A percentile compares a stretch with the other conserved stretches of the same genome.
Conservation (phyloP, 2,329 filamentous ascomycete species). For the Fusarium foetens region DNA sequence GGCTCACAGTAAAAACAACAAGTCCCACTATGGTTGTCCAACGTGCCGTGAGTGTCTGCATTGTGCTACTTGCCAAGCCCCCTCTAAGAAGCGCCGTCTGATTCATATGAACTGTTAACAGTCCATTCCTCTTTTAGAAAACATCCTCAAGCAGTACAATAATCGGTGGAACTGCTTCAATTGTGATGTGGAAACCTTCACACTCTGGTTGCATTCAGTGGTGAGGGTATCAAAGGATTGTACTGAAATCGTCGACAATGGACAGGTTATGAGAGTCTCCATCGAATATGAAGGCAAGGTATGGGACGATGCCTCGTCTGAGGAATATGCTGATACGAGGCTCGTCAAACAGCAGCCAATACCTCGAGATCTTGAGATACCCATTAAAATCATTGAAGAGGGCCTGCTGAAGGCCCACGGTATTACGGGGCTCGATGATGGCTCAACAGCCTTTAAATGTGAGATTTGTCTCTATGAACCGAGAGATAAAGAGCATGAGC, state of each 20-base stretch:
- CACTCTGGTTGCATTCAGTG: neutral
- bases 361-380: neutral
- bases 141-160: neutral
- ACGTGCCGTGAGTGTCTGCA: neutral
- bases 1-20: neutral
- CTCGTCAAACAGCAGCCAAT: neutral
- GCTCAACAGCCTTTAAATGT: neutral
- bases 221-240: neutral
- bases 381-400: accelerated
- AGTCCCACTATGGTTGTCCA: accelerated
- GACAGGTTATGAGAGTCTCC: neutral
- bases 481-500: too few species aligned
- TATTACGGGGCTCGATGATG: neutral
- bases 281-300: neutral
- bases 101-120: neutral
- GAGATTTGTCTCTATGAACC: neutral
- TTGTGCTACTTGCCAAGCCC: neutral
- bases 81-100: neutral
- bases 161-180: neutral
- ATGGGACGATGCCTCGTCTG: neutral
- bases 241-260: neutral
- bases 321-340: accelerated
- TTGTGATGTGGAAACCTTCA: neutral
- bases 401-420: neutral
- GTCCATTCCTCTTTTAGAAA: neutral